These are phyloP conservation scores for Hypomyces perniciosus DNA, from an alignment of 2,329 filamentous ascomycete species.

Conservation along the genomic window DNA sequence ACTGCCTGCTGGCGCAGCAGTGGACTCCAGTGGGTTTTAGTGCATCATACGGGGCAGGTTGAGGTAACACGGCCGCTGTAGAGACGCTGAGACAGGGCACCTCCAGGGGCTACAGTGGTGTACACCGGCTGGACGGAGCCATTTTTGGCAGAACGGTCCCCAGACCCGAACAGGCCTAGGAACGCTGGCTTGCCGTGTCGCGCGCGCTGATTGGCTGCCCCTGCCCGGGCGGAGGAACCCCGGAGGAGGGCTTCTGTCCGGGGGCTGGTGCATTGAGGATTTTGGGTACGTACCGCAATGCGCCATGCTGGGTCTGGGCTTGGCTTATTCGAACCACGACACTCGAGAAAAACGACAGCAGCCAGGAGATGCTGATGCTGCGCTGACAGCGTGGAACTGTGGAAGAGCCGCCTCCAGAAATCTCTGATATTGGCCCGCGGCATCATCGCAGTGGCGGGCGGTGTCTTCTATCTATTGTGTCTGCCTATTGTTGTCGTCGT, in stretches of 20 bases:
- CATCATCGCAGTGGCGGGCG: constrained; percentile 16
- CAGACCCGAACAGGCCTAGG: constrained; percentile 20
- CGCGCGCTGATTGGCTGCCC: constrained; percentile 20
- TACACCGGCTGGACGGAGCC: background rate
- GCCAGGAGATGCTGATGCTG: constrained; percentile 24
- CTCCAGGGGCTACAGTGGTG: background rate
- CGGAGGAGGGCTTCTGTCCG: constrained; percentile 21
- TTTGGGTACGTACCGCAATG: constrained; percentile 11
- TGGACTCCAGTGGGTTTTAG: too few species aligned
- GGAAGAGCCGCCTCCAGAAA: constrained; percentile 11
- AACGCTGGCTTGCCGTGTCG: constrained; percentile 8
- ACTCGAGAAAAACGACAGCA: constrained; percentile 31
- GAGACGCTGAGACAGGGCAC: background rate
- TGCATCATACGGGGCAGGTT: background rate
- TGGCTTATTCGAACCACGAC: constrained; percentile 37
- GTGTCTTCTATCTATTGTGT: constrained; percentile 8
- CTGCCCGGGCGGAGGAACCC: constrained; percentile 24
- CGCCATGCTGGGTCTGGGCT: constrained; percentile 13
- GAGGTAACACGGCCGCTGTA: background rate
- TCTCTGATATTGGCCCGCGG: constrained; percentile 18
- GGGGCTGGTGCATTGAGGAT: constrained; percentile 1
- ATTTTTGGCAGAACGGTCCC: constrained; percentile 2
- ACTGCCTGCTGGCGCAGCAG: too few species aligned
- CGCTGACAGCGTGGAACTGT: constrained; percentile 11
- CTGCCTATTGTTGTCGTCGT: constrained; percentile 9